Conservation (phyloP, 495 filamentous ascomycete genomes). For the Aspergillus bertholletiae region DNA sequence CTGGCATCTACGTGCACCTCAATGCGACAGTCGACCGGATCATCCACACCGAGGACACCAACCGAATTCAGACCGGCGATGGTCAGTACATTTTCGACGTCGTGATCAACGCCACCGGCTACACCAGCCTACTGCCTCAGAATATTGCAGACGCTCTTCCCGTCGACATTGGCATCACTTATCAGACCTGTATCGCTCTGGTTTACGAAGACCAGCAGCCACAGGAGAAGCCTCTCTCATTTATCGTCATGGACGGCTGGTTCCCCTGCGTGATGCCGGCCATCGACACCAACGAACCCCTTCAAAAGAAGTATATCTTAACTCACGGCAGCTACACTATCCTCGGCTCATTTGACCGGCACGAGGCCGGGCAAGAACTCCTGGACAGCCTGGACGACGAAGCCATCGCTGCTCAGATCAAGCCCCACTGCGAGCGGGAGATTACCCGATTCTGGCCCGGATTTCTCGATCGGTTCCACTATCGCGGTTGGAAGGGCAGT, state of each 20-base stretch:
- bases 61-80: not conserved
- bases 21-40: not conserved
- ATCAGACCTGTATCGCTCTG: not conserved
- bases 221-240: not conserved
- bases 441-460: constrained; percentile 5
- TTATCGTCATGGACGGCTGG: constrained; percentile 10
- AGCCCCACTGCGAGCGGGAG: constrained; percentile 3
- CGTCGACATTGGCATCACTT: not conserved
- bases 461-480: not conserved
- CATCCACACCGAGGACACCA: not conserved
- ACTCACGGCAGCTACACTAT: constrained; percentile 5
- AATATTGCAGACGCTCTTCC: not conserved
- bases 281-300: not conserved
- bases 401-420: not conserved
- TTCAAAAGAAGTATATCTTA: not conserved
- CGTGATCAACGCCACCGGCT: constrained; percentile 5
- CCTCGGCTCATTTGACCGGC: not conserved
- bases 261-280: constrained; percentile 7
- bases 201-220: not conserved
- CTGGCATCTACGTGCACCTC: not conserved
- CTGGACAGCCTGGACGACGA: not conserved
- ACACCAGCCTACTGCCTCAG: not conserved
- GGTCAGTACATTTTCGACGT: not conserved
- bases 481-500: constrained; percentile 6
- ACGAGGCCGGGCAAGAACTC: not conserved